phyloP scores from a whole-genome alignment of 495 filamentous ascomycete genomes.

The Haplographium delicatum region DNA sequence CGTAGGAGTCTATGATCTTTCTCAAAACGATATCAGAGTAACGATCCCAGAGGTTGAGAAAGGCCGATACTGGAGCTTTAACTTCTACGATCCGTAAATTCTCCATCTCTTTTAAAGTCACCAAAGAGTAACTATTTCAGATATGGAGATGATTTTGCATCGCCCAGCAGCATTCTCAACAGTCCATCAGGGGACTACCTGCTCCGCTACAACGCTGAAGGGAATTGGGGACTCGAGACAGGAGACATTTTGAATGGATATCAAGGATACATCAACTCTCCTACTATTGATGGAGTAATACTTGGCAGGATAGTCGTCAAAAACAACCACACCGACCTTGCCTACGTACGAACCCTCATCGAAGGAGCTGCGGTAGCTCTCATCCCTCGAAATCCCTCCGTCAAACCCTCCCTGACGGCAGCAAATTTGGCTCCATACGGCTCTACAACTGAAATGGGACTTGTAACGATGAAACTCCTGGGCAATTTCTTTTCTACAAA shows the following conservation, averaged over 20 bases:
- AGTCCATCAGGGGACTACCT: constrained; percentile 1
- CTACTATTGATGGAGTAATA: constrained; percentile 1
- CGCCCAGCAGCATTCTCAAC: background rate
- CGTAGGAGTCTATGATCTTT: background rate
- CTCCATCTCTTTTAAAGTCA: background rate
- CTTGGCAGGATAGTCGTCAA: background rate
- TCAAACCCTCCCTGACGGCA: background rate
- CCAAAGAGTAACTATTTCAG: background rate
- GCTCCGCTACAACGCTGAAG: background rate
- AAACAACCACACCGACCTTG: constrained; percentile 1
- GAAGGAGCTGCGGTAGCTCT: background rate
- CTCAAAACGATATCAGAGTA: background rate
- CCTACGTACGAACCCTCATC: background rate
- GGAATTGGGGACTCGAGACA: background rate
- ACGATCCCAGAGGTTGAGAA: background rate
- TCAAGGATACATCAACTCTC: constrained; percentile 3
- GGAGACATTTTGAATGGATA: background rate
- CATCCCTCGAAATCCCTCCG: background rate
- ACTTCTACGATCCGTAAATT: constrained; percentile 4
- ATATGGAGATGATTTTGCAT: constrained; percentile 9
- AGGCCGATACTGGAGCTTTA: constrained; percentile 4
- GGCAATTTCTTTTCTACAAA: background rate
- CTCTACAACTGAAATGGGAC: background rate
- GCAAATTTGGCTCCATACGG: background rate
- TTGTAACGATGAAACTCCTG: background rate